Percentiles rank a stretch among this genome's conserved stretches.
These are phyloP conservation scores for Stereum hirsutum DNA, from an alignment of 1,284 basidiomycete species.

Conservation along the genomic window DNA sequence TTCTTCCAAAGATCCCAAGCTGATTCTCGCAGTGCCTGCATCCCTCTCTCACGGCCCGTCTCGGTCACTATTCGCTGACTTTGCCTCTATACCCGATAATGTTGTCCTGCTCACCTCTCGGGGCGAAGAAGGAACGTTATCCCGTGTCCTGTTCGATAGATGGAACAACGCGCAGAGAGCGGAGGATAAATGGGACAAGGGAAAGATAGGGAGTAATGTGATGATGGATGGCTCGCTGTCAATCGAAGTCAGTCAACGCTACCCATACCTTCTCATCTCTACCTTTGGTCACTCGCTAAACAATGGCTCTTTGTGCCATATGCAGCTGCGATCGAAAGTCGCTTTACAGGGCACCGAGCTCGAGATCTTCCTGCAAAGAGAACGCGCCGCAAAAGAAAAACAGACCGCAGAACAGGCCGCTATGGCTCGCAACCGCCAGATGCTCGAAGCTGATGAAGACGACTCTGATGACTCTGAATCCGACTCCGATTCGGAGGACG, in stretches of 20 bases:
- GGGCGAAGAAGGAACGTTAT: slow-evolving; percentile 75
- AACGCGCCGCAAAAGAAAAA: slow-evolving; percentile 76
- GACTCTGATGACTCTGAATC: slow-evolving; percentile 48
- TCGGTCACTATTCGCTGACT: slow-evolving; percentile 75
- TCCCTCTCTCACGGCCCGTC: slow-evolving; percentile 92
- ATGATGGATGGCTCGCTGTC: slow-evolving; percentile 65
- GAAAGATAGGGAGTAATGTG: slow-evolving; percentile 78
- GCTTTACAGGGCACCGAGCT: slow-evolving; percentile 83
- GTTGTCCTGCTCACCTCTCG: slow-evolving; percentile 77
- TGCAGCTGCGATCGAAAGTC: slow-evolving; percentile 84
- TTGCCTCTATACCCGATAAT: slow-evolving; percentile 76
- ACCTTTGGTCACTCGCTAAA: not conserved
- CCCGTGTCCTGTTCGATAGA: slow-evolving; percentile 71
- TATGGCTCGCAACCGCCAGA: slow-evolving; percentile 73
- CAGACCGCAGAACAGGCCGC: slow-evolving; percentile 84
- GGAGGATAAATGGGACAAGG: slow-evolving; percentile 79
- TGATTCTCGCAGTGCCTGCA: slow-evolving; percentile 89
- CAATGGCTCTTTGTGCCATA: not conserved
- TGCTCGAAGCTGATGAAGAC: slow-evolving; percentile 85
- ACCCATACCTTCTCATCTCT: not conserved
- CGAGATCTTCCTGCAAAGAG: slow-evolving; percentile 71
- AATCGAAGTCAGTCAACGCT: slow-evolving; percentile 59
- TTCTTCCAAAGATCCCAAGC: slow-evolving; percentile 81
- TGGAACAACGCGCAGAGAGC: slow-evolving; percentile 80
- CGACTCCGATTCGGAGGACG: slow-evolving; percentile 56